phyloP scores from a whole-genome alignment of 192 early-diverging fungal species.

The Geosiphon pyriformis region DNA sequence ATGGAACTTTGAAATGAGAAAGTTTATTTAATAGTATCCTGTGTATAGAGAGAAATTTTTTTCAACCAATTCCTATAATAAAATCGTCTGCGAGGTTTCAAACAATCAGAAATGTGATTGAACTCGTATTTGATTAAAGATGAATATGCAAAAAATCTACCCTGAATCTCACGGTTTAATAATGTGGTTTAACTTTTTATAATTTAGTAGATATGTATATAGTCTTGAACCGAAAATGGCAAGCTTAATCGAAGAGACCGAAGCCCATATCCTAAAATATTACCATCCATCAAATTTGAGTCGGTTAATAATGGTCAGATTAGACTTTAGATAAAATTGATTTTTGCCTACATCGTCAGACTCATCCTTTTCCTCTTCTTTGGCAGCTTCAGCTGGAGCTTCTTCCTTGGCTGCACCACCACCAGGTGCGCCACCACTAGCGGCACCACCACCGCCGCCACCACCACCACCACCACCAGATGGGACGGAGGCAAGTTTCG shows the following conservation, averaged over 20 bases:
- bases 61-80: too few species aligned
- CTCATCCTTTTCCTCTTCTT: slow-evolving; percentile 90
- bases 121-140: too few species aligned
- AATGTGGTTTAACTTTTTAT: too few species aligned
- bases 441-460: slow-evolving; percentile 60
- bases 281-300: neutral
- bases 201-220: too few species aligned
- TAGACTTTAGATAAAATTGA: neutral
- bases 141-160: too few species aligned
- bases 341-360: slow-evolving; percentile 56
- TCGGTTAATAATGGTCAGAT: neutral
- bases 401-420: slow-evolving; percentile 49
- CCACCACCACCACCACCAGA: slow-evolving; percentile 78
- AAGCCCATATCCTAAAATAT: slow-evolving; percentile 75
- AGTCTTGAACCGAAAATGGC: too few species aligned
- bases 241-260: slow-evolving; percentile 94
- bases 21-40: too few species aligned
- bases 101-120: too few species aligned
- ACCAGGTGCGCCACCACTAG: slow-evolving; percentile 58
- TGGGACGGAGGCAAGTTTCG: slow-evolving; percentile 93
- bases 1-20: too few species aligned
- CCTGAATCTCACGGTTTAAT: too few species aligned
- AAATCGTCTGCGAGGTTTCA: too few species aligned
- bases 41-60: too few species aligned
- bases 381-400: slow-evolving; percentile 59